phyloP scores from a whole-genome alignment of 768 basidiomycete species.

The Tylopilus sp. region DNA sequence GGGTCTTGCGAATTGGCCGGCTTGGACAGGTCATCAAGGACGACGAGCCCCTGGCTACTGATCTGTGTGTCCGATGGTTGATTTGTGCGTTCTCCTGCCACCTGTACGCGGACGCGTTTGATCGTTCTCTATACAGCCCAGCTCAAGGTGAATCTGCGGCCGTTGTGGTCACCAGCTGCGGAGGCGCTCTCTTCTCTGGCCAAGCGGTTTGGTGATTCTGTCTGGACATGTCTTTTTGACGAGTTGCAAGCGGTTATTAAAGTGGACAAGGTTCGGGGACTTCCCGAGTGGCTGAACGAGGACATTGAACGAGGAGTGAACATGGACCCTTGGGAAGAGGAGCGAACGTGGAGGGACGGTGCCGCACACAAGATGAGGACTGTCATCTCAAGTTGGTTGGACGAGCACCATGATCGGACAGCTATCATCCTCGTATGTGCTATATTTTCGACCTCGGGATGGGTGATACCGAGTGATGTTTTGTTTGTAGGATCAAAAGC shows the following conservation, averaged over 20 bases:
- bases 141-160: conserved; percentile 89
- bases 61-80: conserved; percentile 69
- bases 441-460: neutral
- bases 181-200: conserved; percentile 56
- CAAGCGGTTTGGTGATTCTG: conserved; percentile 57
- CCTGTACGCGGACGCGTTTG: neutral
- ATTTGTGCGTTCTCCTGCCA: conserved; percentile 46
- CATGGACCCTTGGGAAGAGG: conserved; percentile 53
- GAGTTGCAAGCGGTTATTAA: conserved; percentile 46
- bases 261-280: neutral
- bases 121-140: conserved; percentile 52
- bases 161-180: conserved; percentile 82
- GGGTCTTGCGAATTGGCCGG: conserved; percentile 72
- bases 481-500: conserved; percentile 31
- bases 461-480: neutral
- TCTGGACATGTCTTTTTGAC: conserved; percentile 69
- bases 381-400: conserved; percentile 48
- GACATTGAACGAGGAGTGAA: conserved; percentile 18
- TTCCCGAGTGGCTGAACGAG: conserved; percentile 28
- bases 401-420: conserved; percentile 24
- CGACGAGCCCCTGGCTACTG: conserved; percentile 50
- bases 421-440: conserved; percentile 35
- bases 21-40: conserved; percentile 59
- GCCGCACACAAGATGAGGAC: conserved; percentile 58
- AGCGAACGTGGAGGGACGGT: conserved; percentile 75